phyloP scores from a whole-genome alignment of 1,284 basidiomycete genomes.

The Austropuccinia psidii region DNA sequence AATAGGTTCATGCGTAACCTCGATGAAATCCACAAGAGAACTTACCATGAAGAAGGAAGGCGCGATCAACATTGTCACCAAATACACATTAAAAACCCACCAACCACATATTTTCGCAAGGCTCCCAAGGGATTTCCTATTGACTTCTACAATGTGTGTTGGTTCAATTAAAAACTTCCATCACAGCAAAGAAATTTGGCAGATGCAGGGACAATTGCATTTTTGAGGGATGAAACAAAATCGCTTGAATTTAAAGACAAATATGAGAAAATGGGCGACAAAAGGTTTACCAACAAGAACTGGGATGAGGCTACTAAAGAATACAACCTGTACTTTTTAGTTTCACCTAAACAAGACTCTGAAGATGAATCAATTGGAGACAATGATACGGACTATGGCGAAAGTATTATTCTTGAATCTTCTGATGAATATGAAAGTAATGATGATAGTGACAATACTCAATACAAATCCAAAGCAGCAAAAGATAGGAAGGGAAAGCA shows the following conservation, averaged over 20 bases:
- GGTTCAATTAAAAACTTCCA: not conserved
- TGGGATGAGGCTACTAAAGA: not conserved
- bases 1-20: not conserved
- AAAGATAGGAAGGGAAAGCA: too few species aligned
- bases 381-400: too few species aligned
- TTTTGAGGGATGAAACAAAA: not conserved
- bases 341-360: too few species aligned
- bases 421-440: too few species aligned
- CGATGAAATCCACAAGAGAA: not conserved
- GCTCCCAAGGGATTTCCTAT: constrained; percentile 7
- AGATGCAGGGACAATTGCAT: not conserved
- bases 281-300: not conserved
- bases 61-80: not conserved
- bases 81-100: not conserved
- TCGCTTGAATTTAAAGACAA: not conserved
- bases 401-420: too few species aligned
- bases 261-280: not conserved
- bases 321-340: not conserved
- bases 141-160: constrained; percentile 6
- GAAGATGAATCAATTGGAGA: too few species aligned
- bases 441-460: too few species aligned
- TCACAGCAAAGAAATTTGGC: not conserved
- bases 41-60: not conserved
- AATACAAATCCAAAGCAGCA: too few species aligned
- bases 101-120: not conserved